phyloP scores from a whole-genome alignment of 2,329 filamentous ascomycete species.

The Cadophora sp. region DNA sequence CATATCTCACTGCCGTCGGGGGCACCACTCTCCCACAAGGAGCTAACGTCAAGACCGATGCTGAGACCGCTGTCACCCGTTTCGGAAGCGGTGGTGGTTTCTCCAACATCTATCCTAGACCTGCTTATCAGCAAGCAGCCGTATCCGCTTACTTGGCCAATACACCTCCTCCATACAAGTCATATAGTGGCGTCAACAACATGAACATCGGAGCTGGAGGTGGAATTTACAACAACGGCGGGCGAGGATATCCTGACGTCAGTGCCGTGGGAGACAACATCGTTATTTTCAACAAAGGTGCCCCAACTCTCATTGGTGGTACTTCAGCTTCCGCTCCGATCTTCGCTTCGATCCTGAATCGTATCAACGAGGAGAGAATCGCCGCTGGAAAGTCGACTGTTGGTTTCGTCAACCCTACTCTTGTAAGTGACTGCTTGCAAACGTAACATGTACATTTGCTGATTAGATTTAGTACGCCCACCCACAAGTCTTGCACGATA shows the following conservation, averaged over 20 bases:
- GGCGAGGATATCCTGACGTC: slow-evolving; percentile 43
- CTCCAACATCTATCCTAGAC: slow-evolving; percentile 48
- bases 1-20: slow-evolving; percentile 72
- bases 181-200: slow-evolving; percentile 27
- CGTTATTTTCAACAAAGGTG: slow-evolving; percentile 36
- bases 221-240: slow-evolving; percentile 38
- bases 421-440: slow-evolving; percentile 18
- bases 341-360: slow-evolving; percentile 61
- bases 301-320: slow-evolving; percentile 48
- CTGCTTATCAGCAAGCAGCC: slow-evolving; percentile 34
- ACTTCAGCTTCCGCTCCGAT: slow-evolving; percentile 63
- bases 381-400: slow-evolving; percentile 52
- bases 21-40: slow-evolving; percentile 57
- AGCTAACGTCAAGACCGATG: slow-evolving; percentile 49
- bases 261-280: slow-evolving; percentile 39
- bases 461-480: slow-evolving; percentile 32
- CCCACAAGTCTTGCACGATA: slow-evolving; percentile 38
- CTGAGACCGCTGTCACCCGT: slow-evolving; percentile 45
- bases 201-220: slow-evolving; percentile 29
- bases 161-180: slow-evolving; percentile 37
- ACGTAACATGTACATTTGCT: background rate
- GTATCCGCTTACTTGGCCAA: slow-evolving; percentile 39
- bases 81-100: slow-evolving; percentile 55
- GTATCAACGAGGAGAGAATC: slow-evolving; percentile 67
- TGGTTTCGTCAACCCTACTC: slow-evolving; percentile 59